Evolutionary conservation across 805 yeast genomes (phyloP), one percentile per base, ranked within the genome.

Genomic region (Lachancea sp.): DNA sequence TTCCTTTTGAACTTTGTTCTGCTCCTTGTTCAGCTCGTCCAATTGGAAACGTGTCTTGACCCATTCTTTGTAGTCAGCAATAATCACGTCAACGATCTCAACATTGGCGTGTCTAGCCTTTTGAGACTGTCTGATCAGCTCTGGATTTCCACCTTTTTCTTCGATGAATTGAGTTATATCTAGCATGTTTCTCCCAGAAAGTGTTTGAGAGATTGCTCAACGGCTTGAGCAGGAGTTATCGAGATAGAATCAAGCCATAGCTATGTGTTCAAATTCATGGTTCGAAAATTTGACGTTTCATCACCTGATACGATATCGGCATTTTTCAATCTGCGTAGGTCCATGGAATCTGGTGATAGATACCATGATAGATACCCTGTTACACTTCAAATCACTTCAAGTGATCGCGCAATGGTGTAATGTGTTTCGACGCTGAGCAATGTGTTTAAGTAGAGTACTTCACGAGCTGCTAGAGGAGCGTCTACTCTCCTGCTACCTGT

Each of bases 101-200:
- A 89, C 97, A 25, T 92, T 70, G 54, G 77, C 97, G 47, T 95
- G 95, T 72, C 98, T 87, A 47, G 94, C 95, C 64, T 70, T 78
- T 67, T 92, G 98, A 28, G 97, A 89, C 58, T 70, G 77, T 63
- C 83, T 83, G 61, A 92, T 87, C 40, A 71, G 71, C 52, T 89
- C 90, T 31, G 98, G 96, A 64, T 89, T 78, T 48, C 98, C 98
- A 45, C 98, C 98, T 68, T 88, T 90, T 61, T 92, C 98, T 54
- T 80, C 95, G 54, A 92, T 81, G 63, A 92, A 92, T 61, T 84
- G 83, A 51, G 82, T 72, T 51, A 92, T 86, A 65, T 92, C 98
- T 68, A 92, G 79, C 98, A 92, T 90, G 41, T 29, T 50, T 15
- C 5, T 9, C 4, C 13, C 3, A 11, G 23, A 13, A 15, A 6